Evolutionary conservation across 179 eudicot genomes (phyloP), one percentile per base, ranked within the genome.

Genomic region (Dionaea muscipula): DNA sequence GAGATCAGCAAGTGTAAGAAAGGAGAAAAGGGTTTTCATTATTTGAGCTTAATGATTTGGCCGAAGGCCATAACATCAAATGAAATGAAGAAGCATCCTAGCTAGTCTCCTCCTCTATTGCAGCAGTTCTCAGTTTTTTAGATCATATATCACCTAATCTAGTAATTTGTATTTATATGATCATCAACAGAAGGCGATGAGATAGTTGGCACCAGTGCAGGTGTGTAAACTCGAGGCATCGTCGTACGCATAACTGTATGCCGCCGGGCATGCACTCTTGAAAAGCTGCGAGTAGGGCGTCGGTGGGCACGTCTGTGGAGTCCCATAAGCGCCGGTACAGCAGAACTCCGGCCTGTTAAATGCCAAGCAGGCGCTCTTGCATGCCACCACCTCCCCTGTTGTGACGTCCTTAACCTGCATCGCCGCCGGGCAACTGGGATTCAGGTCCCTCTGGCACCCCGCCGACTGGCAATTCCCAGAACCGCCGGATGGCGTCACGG

Each of bases 201-300:
- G 44, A 47, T 86, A 83, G 44, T 83, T 81, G 0, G 91, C 38
- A 1, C 91, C 91, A 5, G 81, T 55, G 21, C 95, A 83, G 10
- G 91, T 82, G 46, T 71, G 75, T 0, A 87, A 83, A 47, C 95
- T 86, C 0, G 95, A 57, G 0, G 73, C 74, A 51, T 86, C 95
- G 16, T 86, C 95, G 7, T 83, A 86, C 0, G 95, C 95, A 23
- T 83, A 86, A 52, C 90, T 82, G 47, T 85, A 85, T 1, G 94
- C 89, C 0, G 72, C 40, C 0, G 94, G 94, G 55, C 94, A 85
- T 15, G 86, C 84, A n/a, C 16, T 62, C 73, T 85, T 85, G 60
- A 85, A 85, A 57, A 76, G 62, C 63, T 31, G 27, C 24, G 94
- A 85, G 66, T 80, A 78, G 9, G 36, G 46, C 26, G 90, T 74